Evolutionary conservation across 352 stramenopile species (phyloP), one percentile per base, ranked within the genome.

Genomic region (Aphanomyces cochlioides): DNA sequence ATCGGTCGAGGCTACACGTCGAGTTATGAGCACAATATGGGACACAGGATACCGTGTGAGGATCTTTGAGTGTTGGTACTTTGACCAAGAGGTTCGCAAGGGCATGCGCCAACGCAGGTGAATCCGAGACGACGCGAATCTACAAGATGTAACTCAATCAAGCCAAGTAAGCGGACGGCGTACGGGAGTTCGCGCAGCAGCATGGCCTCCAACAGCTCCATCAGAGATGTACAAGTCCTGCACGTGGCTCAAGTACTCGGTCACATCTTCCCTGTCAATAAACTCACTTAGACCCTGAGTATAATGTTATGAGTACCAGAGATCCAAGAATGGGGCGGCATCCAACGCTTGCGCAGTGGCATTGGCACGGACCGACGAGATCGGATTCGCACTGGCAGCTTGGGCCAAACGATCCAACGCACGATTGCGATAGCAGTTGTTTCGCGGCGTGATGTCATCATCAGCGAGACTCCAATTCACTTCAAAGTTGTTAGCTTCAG

Each of bases 381-480:
- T 38, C 19, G 59, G 40, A n/a, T 28, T 37, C 7, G 43, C 17
- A 37, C 17, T 45, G 7, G 59, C 28, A 28, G 38, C 59, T 12
- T n/a, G 3, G 3, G 59, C 59, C 15, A 67, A 50, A n/a, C 15
- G 19, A 28, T 21, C 39, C 17, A 67, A 37, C 10, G 39, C 40
- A 34, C 59, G 77, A 77, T 94, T 94, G 57, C 81, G 83, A 75
- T 85, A 92, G 15, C 82, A 84, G 71, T 92, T 84, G 39, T 85
- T 83, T 68, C 89, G 79, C 53, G 86, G 83, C 59, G 83, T 91
- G 67, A 94, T 83, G 67, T 94, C 86, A 71, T 94, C 84, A 47
- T 89, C 78, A 0, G 82, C 86, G 4, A 94, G 76, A 66, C 84
- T 92, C 86, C 86, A 94, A 75, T 94, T 94, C 68, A 94, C 92